Conservation (phyloP, 2,329 filamentous ascomycete genomes). For the Ascosphaera aggregata region DNA sequence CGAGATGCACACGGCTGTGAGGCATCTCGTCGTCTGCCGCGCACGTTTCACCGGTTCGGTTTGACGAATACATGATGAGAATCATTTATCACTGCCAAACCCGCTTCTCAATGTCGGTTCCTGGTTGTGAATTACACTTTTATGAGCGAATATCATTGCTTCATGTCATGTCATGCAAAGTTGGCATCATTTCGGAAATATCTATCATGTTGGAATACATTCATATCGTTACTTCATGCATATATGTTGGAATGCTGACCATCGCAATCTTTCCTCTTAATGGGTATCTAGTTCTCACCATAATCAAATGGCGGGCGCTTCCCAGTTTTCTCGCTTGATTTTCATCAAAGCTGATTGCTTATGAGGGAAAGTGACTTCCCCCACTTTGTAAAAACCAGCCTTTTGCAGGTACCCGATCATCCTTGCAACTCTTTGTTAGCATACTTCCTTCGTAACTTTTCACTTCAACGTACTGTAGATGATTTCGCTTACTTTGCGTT, state of each 20-base stretch:
- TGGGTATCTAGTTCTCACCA: neutral
- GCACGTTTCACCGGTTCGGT: no score
- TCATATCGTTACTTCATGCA: neutral
- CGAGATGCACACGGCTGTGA: no score
- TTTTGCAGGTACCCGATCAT: constrained; percentile 47
- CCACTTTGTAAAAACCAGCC: constrained; percentile 65
- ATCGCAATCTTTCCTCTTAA: no score
- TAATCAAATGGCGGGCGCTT: constrained; percentile 37
- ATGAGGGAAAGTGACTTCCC: constrained; percentile 68
- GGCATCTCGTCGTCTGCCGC: no score
- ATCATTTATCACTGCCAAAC: no score
- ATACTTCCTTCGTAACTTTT: neutral
- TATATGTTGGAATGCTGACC: no score
- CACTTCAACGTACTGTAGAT: neutral
- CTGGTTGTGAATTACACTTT: no score
- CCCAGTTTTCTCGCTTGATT: constrained; percentile 57
- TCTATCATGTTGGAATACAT: neutral
- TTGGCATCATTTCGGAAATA: no score
- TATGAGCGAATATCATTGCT: no score
- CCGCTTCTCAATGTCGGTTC: no score
- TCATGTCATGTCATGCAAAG: no score
- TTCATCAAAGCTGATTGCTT: constrained; percentile 80
- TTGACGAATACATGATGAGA: no score
- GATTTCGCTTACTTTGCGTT: constrained; percentile 48
- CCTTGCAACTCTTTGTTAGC: constrained; percentile 19